These are phyloP conservation scores for Aspergillus hortae DNA, from an alignment of 2,329 filamentous ascomycete genomes.

Conservation along the genomic window DNA sequence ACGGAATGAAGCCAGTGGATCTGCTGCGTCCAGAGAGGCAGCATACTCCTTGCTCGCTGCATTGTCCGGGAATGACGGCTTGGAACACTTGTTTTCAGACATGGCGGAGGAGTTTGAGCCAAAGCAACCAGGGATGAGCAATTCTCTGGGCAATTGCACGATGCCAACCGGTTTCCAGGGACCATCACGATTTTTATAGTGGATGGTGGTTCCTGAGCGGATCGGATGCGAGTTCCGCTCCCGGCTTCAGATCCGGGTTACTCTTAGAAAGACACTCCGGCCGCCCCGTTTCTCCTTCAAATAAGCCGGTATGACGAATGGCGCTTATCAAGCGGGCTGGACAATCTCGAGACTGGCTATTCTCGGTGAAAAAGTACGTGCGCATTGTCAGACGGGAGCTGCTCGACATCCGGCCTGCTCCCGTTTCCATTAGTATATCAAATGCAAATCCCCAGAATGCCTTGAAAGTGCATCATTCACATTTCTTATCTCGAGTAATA, in stretches of 20 bases:
- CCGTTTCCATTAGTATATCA: background rate
- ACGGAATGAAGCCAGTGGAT: constrained; percentile 59
- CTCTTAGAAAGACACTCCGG: too few species aligned
- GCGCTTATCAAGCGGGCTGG: background rate
- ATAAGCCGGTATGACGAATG: background rate
- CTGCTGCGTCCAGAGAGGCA: constrained; percentile 55
- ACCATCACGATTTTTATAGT: background rate
- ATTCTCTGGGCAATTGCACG: background rate
- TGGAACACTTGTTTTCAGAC: constrained; percentile 14
- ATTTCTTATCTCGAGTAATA: background rate
- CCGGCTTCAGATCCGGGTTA: constrained; percentile 12
- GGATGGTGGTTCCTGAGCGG: background rate
- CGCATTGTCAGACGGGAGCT: constrained; percentile 1
- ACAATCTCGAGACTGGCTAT: background rate
- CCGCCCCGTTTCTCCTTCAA: too few species aligned
- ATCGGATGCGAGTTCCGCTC: background rate
- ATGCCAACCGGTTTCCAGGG: background rate
- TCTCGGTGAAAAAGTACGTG: background rate
- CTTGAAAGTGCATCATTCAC: too few species aligned
- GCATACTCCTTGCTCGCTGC: constrained; percentile 37
- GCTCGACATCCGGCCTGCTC: constrained; percentile 1
- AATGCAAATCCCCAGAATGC: background rate
- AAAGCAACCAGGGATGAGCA: background rate
- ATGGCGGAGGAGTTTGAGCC: constrained; percentile 9
- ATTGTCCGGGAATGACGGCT: constrained; percentile 28